phyloP scores from a whole-genome alignment of 345 rosid genomes.

The Syzygium aqueum region DNA sequence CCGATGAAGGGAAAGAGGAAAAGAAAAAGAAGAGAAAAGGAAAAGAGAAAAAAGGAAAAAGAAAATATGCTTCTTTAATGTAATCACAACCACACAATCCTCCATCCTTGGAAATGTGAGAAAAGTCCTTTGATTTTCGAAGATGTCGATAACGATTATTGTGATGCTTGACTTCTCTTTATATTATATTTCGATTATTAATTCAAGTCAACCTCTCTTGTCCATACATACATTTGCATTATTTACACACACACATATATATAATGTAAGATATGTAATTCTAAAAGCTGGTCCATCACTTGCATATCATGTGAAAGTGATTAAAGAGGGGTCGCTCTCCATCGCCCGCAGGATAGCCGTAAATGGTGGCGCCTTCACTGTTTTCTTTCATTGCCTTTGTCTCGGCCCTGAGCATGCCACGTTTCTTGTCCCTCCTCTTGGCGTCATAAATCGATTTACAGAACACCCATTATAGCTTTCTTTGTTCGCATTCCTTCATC shows the following conservation, averaged over 20 bases:
- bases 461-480: neutral
- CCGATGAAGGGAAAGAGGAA: too few species aligned
- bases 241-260: neutral
- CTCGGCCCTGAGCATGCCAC: neutral
- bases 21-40: too few species aligned
- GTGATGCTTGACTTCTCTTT: neutral
- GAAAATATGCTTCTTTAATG: neutral
- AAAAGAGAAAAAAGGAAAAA: too few species aligned
- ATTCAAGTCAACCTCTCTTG: neutral
- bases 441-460: neutral
- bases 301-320: neutral
- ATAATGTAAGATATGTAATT: neutral
- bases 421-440: neutral
- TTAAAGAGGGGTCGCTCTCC: neutral
- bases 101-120: neutral
- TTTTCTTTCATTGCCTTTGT: neutral
- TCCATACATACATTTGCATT: neutral
- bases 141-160: neutral
- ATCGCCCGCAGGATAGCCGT: neutral
- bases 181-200: neutral
- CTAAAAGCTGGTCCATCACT: neutral
- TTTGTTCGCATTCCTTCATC: neutral
- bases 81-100: neutral
- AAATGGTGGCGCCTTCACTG: neutral
- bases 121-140: neutral